These are phyloP conservation scores for Cylindrotheca closterium DNA, from an alignment of 108 stramenopile species.

Conservation along the genomic window DNA sequence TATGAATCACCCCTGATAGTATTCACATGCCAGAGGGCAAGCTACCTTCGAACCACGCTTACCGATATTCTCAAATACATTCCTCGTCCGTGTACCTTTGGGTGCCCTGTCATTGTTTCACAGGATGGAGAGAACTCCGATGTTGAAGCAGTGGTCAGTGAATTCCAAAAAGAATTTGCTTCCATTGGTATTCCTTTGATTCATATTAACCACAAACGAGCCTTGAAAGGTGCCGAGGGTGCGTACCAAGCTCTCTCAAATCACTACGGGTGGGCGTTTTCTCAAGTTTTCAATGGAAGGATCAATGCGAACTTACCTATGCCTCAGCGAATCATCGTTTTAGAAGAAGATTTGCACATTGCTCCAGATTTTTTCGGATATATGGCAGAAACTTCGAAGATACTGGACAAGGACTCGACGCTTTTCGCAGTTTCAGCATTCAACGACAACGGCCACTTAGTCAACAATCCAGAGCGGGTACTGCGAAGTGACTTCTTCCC, in stretches of 20 bases:
- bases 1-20: slow-evolving; percentile 76
- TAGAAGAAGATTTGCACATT: slow-evolving; percentile 91
- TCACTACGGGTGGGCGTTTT: slow-evolving; percentile 88
- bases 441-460: slow-evolving; percentile 88
- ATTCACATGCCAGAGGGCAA: slow-evolving; percentile 75
- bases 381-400: slow-evolving; percentile 75
- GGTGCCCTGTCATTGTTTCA: slow-evolving; percentile 73
- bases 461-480: slow-evolving; percentile 41
- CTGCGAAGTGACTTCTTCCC: slow-evolving; percentile 92
- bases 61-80: slow-evolving; percentile 54
- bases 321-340: slow-evolving; percentile 73
- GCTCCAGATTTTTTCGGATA: slow-evolving; percentile 91
- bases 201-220: slow-evolving; percentile 45
- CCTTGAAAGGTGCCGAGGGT: slow-evolving; percentile 19
- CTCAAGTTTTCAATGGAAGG: slow-evolving; percentile 56
- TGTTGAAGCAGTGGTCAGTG: slow-evolving; percentile 49
- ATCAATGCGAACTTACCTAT: slow-evolving; percentile 15
- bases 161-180: slow-evolving; percentile 45
- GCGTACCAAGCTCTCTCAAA: slow-evolving; percentile 66
- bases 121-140: slow-evolving; percentile 68
- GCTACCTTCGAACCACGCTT: slow-evolving; percentile 71
- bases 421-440: slow-evolving; percentile 90
- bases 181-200: slow-evolving; percentile 53
- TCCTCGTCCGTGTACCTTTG: slow-evolving; percentile 46
- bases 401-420: slow-evolving; percentile 72